phyloP scores from a whole-genome alignment of 805 yeast species.

The Teunomyces atbi region DNA sequence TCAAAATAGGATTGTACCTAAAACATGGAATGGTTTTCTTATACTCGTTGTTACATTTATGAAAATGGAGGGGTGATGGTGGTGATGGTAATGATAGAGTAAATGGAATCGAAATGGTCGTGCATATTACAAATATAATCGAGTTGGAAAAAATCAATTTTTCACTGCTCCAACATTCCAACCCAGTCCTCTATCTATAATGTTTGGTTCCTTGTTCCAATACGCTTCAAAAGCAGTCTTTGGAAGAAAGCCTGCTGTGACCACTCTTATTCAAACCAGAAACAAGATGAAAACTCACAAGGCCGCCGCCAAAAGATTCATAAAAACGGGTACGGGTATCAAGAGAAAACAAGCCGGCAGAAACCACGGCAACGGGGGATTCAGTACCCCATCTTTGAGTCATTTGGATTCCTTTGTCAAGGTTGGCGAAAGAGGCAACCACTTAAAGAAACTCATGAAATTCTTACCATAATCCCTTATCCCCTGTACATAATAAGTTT shows the following conservation, averaged over 20 bases:
- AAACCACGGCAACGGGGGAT: slow-evolving; percentile 91
- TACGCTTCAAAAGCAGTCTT: slow-evolving; percentile 14
- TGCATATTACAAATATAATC: not conserved
- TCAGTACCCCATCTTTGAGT: slow-evolving; percentile 62
- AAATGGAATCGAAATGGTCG: no score
- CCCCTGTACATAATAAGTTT: slow-evolving; percentile 6
- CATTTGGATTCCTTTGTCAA: slow-evolving; percentile 58
- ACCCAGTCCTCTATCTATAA: not conserved
- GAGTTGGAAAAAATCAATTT: not conserved
- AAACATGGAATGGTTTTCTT: no score
- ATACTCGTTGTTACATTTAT: no score
- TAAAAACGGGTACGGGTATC: slow-evolving; percentile 66
- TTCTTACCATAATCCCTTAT: slow-evolving; percentile 33
- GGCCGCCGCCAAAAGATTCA: slow-evolving; percentile 85
- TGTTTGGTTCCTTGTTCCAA: slow-evolving; percentile 14
- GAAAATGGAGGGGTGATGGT: no score
- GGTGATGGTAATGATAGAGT: no score
- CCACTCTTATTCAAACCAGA: slow-evolving; percentile 36
- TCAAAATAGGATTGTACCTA: no score
- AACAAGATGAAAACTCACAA: slow-evolving; percentile 73
- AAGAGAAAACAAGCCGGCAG: slow-evolving; percentile 68
- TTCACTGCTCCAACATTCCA: not conserved
- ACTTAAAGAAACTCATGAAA: slow-evolving; percentile 57
- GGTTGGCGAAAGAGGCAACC: slow-evolving; percentile 52
- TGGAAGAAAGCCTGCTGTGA: slow-evolving; percentile 18